Conservation (phyloP, 176 grass and related monocot species). For the Tillandsia leiboldiana region DNA sequence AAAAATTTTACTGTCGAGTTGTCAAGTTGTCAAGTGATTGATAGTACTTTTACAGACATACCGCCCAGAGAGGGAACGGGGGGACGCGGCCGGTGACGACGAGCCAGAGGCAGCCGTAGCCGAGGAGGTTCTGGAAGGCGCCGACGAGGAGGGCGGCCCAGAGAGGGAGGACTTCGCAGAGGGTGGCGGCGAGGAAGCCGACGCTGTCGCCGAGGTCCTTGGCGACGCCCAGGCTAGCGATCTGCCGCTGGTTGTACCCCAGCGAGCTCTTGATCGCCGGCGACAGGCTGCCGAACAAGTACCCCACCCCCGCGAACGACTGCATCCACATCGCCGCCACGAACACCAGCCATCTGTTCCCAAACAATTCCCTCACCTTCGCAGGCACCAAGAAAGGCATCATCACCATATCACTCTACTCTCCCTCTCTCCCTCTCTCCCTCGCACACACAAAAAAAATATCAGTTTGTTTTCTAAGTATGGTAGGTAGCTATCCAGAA, state of each 20-base stretch:
- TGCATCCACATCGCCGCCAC: conserved; percentile 98
- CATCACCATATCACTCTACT: too few species aligned
- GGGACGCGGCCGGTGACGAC: conserved; percentile 39
- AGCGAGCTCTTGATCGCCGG: conserved; percentile 76
- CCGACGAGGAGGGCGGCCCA: conserved; percentile 78
- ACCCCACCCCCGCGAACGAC: conserved; percentile 63
- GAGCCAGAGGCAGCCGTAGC: conserved; percentile 81
- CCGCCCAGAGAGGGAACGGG: conserved; percentile 65
- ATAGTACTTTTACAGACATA: too few species aligned
- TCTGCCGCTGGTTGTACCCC: conserved; percentile 75
- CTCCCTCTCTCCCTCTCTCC: too few species aligned
- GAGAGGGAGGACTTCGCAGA: conserved; percentile 63
- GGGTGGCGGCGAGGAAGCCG: conserved; percentile 73
- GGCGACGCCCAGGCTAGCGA: conserved; percentile 77
- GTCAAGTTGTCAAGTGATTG: too few species aligned
- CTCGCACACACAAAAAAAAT: too few species aligned
- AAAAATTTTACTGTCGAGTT: too few species aligned
- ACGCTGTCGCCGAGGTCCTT: conserved; percentile 90
- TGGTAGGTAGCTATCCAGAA: too few species aligned
- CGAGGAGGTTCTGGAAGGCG: conserved; percentile 70
- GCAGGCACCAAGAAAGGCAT: neutral
- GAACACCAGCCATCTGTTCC: conserved; percentile 76
- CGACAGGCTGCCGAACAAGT: conserved; percentile 91
- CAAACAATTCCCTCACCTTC: conserved; percentile 38
- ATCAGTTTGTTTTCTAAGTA: too few species aligned